Percentiles rank a stretch among this genome's conserved stretches.
Evolutionary conservation across 192 early-diverging fungal genomes (phyloP).

Genomic region (Rhizophagus sp.): DNA sequence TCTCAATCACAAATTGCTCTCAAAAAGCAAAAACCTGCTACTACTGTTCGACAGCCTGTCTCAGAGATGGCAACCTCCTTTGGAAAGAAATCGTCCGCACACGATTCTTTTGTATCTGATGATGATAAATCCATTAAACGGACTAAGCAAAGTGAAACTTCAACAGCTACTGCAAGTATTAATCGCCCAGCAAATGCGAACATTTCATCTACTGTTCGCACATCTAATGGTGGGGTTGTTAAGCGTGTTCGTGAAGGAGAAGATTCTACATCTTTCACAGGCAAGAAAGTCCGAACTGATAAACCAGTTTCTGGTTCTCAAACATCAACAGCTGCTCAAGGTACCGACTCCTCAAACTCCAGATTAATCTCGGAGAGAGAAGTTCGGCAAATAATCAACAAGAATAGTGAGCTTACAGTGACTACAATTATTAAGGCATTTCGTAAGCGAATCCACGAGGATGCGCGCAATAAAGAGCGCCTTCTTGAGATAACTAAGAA

Average conservation of each 20-base stretch:
- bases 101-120: background rate
- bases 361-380: background rate
- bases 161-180: background rate
- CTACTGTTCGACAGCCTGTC: too few species aligned
- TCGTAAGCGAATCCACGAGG: background rate
- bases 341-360: background rate
- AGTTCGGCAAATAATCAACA: background rate
- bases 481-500: conserved; percentile 3
- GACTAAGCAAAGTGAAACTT: background rate
- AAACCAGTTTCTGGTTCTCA: background rate
- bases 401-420: background rate
- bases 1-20: too few species aligned
- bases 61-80: too few species aligned
- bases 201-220: background rate
- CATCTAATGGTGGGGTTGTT: background rate
- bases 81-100: background rate
- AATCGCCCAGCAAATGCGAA: background rate
- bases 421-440: background rate
- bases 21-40: too few species aligned
- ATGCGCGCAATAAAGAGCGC: background rate
- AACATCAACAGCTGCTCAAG: background rate
- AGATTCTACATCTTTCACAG: background rate
- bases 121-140: background rate
- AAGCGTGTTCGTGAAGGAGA: background rate
- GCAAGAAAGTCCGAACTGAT: background rate